Base-by-base conservation (phyloP, 1,284 basidiomycete genomes). In the Mixia osmundae region DNA sequence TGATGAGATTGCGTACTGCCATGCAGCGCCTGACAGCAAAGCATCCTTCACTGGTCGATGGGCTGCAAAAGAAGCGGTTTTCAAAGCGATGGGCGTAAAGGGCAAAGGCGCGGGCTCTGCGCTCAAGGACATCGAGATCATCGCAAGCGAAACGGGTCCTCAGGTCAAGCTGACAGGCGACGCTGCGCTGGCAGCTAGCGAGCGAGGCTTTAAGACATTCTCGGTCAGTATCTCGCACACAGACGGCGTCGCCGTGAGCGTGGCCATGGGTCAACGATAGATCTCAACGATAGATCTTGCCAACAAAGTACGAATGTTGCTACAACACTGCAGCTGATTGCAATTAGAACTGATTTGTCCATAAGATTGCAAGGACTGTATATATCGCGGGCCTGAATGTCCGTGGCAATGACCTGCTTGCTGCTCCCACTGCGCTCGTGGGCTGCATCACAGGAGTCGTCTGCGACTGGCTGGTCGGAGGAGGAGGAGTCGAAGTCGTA, bases 1-100 rank as follows among this genome's bases (percentile, higher is more conserved):
- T 10, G 71, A 66, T 19, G 89, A 97, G 62, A 68, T 76, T 48
- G 60, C 66, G 11, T 94, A 95, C 64, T 95, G 89, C 61, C 64
- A 62, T 36, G 51, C 68, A n/a, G 83, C 94, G 51, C 73, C 91
- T 0, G 77, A 80, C 42, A 72, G 79, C 14, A 59, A 68, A 1
- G 76, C 89, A 3, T 94, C 87, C 7, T 87, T 91, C 54, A 85
- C 87, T 25, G 87, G 79, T 35, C 76, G 87, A 45, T 97, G 91
- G 85, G 79, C 72, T 32, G 87, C 83, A 33, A 97, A 95, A 59
- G 91, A 97, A 40, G 89, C 87, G 9, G 77, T 87, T 36, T 94
- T 97, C 72, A 97, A 97, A 63, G 78, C 83, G n/a, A 68, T 97
- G 11, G 77, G 79, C 23, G 75, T 87, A 27, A 62, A 72, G 15